A percentile compares a stretch with the other conserved stretches of the same genome.
phyloP scores from a whole-genome alignment of 352 stramenopile genomes.

The Phytophthora brassicae region DNA sequence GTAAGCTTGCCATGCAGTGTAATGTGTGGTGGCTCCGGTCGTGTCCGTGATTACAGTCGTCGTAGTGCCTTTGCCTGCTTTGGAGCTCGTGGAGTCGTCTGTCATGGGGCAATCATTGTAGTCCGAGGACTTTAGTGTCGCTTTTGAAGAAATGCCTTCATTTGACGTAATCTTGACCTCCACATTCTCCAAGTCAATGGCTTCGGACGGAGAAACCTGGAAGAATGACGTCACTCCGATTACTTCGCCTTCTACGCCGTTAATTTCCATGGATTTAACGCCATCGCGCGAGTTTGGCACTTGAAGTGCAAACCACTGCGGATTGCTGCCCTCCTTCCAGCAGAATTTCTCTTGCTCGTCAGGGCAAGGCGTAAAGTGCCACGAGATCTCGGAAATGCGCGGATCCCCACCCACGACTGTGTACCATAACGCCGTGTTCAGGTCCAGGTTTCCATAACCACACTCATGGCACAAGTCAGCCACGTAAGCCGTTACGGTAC shows the following conservation, averaged over 20 bases:
- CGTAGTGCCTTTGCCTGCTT: slow-evolving; percentile 11
- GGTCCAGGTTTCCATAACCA: slow-evolving; percentile 58
- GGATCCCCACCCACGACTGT: slow-evolving; percentile 54
- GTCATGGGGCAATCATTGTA: slow-evolving; percentile 47
- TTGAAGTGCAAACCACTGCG: slow-evolving; percentile 64
- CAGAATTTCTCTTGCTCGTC: slow-evolving; percentile 67
- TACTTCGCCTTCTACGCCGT: slow-evolving; percentile 38
- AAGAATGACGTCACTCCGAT: slow-evolving; percentile 93
- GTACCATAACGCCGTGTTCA: slow-evolving; percentile 63
- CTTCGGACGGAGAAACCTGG: slow-evolving; percentile 32
- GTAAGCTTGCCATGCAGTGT: slow-evolving; percentile 45
- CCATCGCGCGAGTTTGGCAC: slow-evolving; percentile 54
- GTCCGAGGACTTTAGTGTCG: slow-evolving; percentile 39
- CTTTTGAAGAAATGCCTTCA: slow-evolving; percentile 90
- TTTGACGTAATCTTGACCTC: slow-evolving; percentile 89
- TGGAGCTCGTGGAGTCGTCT: slow-evolving; percentile 27
- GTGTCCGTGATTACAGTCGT: slow-evolving; percentile 36
- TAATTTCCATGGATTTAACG: slow-evolving; percentile 54
- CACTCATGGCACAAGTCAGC: slow-evolving; percentile 72
- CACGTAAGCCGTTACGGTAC: slow-evolving; percentile 52
- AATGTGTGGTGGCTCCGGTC: slow-evolving; percentile 34
- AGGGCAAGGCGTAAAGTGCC: slow-evolving; percentile 58
- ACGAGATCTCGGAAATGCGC: slow-evolving; percentile 53
- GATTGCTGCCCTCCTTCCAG: slow-evolving; percentile 69
- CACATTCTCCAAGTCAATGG: slow-evolving; percentile 35